Percentiles rank a stretch among this genome's conserved stretches.
Conservation (phyloP, 257 asterid genomes). For the Linaria vulgaris region DNA sequence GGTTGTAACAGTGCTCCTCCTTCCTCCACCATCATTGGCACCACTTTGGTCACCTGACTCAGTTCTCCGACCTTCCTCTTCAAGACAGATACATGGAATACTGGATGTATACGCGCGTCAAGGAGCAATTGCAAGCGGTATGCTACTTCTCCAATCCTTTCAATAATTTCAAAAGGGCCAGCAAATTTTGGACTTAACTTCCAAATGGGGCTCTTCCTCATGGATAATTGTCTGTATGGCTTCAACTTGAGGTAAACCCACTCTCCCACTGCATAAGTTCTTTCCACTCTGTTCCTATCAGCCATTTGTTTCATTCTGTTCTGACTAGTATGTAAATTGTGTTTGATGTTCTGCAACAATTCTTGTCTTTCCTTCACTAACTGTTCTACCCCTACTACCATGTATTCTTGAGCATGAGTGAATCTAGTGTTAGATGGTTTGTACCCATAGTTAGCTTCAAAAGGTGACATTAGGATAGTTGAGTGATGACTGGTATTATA, state of each 20-base stretch:
- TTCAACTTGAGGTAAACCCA: neutral
- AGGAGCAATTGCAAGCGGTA: neutral
- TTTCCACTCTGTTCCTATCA: neutral
- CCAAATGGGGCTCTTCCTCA: neutral
- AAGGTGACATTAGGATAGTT: neutral
- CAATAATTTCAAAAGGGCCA: neutral
- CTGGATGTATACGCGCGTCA: neutral
- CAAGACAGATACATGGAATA: neutral
- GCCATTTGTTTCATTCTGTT: neutral
- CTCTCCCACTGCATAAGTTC: neutral
- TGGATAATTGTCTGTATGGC: neutral
- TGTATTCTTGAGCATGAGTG: too few species aligned
- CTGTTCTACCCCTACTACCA: neutral
- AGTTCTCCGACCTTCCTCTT: neutral
- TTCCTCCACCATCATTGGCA: neutral
- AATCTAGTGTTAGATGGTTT: too few species aligned
- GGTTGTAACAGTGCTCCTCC: neutral
- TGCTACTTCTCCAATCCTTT: neutral
- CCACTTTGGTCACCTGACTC: neutral
- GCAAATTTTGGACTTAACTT: neutral
- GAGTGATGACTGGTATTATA: neutral
- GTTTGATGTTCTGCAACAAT: neutral
- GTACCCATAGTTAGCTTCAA: neutral
- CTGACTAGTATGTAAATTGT: neutral
- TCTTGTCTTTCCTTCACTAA: neutral